phyloP scores from a whole-genome alignment of 2,329 filamentous ascomycete genomes.

The Thelonectria olida region DNA sequence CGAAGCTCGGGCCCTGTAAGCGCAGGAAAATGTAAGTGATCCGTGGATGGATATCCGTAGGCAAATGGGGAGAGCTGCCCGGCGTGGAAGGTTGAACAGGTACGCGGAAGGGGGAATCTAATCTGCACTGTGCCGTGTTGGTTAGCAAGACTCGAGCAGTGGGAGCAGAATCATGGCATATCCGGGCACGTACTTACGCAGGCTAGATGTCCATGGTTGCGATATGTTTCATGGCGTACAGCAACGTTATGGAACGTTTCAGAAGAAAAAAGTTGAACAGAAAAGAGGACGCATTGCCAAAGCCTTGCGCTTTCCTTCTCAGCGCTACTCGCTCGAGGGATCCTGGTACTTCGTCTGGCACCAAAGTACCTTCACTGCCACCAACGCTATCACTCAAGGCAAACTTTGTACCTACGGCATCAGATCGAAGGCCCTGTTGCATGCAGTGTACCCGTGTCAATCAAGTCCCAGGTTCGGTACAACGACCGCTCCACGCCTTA shows the following conservation, averaged over 20 bases:
- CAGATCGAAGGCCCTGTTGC: not conserved
- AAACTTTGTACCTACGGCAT: not conserved
- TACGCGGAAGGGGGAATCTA: not conserved
- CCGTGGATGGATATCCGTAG: slow-evolving; percentile 1
- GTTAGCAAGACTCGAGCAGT: not conserved
- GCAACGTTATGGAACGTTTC: not conserved
- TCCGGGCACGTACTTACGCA: too few relatives aligned
- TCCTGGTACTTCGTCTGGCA: not conserved
- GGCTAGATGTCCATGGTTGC: too few relatives aligned
- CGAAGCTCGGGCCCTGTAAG: slow-evolving; percentile 6
- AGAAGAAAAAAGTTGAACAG: not conserved
- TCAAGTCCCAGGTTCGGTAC: not conserved
- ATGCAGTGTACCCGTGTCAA: not conserved
- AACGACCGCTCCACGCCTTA: slow-evolving; percentile 12
- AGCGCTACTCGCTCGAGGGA: too few relatives aligned
- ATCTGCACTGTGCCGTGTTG: not conserved
- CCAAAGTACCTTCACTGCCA: slow-evolving; percentile 3
- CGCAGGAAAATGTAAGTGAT: slow-evolving; percentile 19
- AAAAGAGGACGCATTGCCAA: not conserved
- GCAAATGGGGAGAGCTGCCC: slow-evolving; percentile 8
- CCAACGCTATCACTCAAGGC: not conserved
- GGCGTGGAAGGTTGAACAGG: not conserved
- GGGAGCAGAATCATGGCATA: not conserved
- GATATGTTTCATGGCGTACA: not conserved
- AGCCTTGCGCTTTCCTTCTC: not conserved